Evolutionary conservation across 2,329 filamentous ascomycete species (phyloP), one percentile per base, ranked within the genome.

Genomic region (Aspergillus transmontanensis): DNA sequence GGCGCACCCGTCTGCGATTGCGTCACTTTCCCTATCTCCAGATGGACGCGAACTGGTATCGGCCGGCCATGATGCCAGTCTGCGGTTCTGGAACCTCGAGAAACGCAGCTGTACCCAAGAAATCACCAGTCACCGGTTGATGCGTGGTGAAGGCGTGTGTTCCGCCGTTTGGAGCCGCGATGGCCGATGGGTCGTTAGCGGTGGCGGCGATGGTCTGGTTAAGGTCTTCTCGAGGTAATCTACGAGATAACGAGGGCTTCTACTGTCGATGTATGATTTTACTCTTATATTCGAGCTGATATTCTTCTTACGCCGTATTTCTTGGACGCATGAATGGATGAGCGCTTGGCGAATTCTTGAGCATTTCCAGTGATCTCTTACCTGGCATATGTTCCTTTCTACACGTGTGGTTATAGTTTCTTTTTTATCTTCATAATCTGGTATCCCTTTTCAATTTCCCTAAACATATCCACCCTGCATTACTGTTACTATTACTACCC

Each of bases 71-170:
- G 95, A 99, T 76, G 94, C 94, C 59, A 95, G 92, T 61, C 87
- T 99, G 61, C 90, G 95, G 32, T 97, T 99, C 85, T 99, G 95
- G 95, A 94, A 91, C 34, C 85, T 99, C 26, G 95, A 99, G 78
- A 99, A 97, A 82, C 88, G 95, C 57, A 91, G 90, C 53, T 99
- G 95, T 81, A 95, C 91, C 5, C 95, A 99, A 78, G 95, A 98
- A 76, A 93, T 99, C 71, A 96, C 93, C 3, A 92, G 88, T 65
- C 94, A 98, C 79, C 88, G 95, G 46, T 86, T 96, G 68, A 97
- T 98, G 94, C 88, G 95, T 58, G 95, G 94, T 56, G 95, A 99
- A 76, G 95, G 95, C 26, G 93, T 98, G 9, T 98, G 94, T 79
- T 87, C 90, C 19, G 94, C 97, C 5, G 92, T 95, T 21, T 99